Evolutionary conservation across 306 rosid species (phyloP).

Genomic region (Luffa acutangula): DNA sequence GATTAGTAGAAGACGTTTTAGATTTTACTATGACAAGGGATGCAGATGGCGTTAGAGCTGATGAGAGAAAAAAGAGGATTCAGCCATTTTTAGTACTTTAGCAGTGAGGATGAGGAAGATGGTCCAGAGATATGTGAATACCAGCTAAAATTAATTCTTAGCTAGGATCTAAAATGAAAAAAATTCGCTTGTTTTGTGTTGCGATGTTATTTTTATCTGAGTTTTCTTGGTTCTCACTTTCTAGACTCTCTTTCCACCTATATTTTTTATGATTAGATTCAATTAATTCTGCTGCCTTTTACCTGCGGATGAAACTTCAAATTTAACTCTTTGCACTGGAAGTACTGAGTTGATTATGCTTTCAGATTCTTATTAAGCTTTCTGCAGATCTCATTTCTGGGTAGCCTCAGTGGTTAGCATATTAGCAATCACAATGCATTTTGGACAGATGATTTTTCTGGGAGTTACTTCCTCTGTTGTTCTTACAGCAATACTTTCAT

Average conservation of each 20-base stretch:
- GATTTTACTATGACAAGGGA: not conserved
- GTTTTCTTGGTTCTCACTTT: not conserved
- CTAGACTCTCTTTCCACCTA: not conserved
- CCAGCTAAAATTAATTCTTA: not conserved
- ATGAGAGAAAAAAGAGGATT: not conserved
- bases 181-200: not conserved
- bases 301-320: not conserved
- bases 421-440: not conserved
- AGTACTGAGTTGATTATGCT: not conserved
- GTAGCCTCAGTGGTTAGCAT: not conserved
- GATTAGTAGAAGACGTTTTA: not conserved
- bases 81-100: not conserved
- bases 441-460: not conserved
- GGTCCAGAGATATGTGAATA: not conserved
- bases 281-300: not conserved
- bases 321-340: not conserved
- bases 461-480: conserved; percentile 20
- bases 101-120: not conserved
- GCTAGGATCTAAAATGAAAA: not conserved
- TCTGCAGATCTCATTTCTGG: conserved; percentile 2
- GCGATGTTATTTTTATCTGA: not conserved
- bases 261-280: not conserved
- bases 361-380: not conserved
- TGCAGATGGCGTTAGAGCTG: not conserved
- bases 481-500: conserved; percentile 15